Conservation (phyloP, 1,284 basidiomycete species). For the Ganoderma lucidum region DNA sequence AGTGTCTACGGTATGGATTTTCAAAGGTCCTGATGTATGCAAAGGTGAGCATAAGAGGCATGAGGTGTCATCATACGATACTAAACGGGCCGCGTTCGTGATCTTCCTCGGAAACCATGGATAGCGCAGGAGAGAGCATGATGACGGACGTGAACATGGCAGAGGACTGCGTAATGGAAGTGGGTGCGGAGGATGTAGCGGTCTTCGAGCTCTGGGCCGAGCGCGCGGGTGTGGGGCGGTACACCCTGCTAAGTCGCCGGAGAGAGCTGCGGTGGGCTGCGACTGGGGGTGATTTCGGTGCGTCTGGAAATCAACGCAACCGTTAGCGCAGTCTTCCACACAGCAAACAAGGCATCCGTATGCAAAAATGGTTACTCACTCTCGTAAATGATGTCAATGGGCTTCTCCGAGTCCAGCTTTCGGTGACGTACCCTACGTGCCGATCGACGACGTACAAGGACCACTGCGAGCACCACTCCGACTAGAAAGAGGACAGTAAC, state of each 20-base stretch:
- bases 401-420: constrained; percentile 24
- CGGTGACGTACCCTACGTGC: constrained; percentile 25
- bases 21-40: background rate
- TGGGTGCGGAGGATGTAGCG: constrained; percentile 26
- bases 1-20: background rate
- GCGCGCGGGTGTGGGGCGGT: constrained; percentile 26
- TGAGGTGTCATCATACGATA: background rate
- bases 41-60: background rate
- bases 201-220: constrained; percentile 32
- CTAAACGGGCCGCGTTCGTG: background rate
- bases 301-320: background rate
- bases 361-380: constrained; percentile 13
- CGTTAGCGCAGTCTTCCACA: background rate
- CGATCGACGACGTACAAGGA: constrained; percentile 22
- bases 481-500: constrained; percentile 15
- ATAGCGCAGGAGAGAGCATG: constrained; percentile 30
- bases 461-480: background rate
- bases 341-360: background rate
- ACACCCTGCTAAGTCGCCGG: constrained; percentile 25
- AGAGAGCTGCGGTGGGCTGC: constrained; percentile 13
- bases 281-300: background rate
- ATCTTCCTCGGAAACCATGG: constrained; percentile 30
- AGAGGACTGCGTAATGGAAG: constrained; percentile 31
- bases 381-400: constrained; percentile 24
- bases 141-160: constrained; percentile 36